Percentiles rank a stretch among this genome's conserved stretches.
Conservation (phyloP, 192 early-diverging fungal species). For the Phlyctochytrium bullatum region DNA sequence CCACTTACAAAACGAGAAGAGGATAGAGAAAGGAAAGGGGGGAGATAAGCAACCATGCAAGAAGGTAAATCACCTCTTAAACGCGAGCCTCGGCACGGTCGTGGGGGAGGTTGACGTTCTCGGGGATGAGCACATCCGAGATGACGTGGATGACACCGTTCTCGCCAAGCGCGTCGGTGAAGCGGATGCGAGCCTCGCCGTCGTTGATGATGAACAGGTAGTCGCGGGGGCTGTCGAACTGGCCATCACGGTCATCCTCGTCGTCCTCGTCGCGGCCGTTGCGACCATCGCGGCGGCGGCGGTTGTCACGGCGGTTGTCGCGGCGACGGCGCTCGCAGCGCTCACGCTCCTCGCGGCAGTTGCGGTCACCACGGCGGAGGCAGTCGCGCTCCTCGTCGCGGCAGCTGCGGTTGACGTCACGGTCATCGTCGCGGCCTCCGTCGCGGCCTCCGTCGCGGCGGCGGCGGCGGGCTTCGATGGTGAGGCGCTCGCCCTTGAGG, state of each 20-base stretch:
- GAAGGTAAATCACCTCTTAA: neutral
- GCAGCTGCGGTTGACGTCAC: neutral
- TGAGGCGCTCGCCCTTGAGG: constrained; percentile 12
- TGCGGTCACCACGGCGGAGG: too few relatives aligned
- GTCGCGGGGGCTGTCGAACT: neutral
- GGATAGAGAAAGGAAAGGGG: neutral
- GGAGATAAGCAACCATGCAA: neutral
- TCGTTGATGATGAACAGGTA: constrained; percentile 39
- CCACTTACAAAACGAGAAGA: neutral
- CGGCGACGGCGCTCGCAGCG: neutral
- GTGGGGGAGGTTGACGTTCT: constrained; percentile 29
- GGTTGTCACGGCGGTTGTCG: neutral
- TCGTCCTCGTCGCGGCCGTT: constrained; percentile 6
- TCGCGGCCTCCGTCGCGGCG: constrained; percentile 5
- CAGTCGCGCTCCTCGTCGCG: neutral
- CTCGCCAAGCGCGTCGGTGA: constrained; percentile 12
- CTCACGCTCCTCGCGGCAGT: constrained; percentile 1
- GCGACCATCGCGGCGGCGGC: neutral
- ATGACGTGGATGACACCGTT: constrained; percentile 40
- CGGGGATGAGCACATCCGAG: constrained; percentile 29
- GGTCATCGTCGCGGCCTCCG: neutral
- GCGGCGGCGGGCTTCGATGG: constrained; percentile 17
- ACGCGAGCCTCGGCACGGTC: constrained; percentile 2
- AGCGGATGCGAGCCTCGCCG: constrained; percentile 23
- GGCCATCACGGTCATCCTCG: constrained; percentile 3